Conservation (phyloP, 495 filamentous ascomycete genomes). For the Penicillium canariense region DNA sequence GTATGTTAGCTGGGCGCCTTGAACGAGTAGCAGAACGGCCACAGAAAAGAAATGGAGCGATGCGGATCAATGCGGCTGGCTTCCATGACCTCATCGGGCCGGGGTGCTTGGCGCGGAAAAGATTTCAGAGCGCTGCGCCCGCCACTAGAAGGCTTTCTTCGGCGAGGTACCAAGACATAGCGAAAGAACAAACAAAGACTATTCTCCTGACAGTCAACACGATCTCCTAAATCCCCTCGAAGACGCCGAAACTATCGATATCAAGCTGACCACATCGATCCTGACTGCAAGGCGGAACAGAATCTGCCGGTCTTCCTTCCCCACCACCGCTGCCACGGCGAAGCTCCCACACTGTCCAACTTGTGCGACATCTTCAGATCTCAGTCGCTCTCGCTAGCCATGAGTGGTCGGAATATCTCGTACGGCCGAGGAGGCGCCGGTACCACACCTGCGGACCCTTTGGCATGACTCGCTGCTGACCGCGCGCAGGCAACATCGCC, state of each 20-base stretch:
- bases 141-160: neutral
- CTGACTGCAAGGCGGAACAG: constrained; percentile 8
- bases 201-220: neutral
- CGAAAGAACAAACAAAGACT: neutral
- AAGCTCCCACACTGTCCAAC: neutral
- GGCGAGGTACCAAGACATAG: neutral
- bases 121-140: constrained; percentile 7
- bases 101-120: constrained; percentile 17
- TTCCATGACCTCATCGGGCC: constrained; percentile 19
- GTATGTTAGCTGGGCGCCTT: no score
- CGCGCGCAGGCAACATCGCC: constrained; percentile 66
- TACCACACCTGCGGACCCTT: constrained; percentile 16
- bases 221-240: neutral
- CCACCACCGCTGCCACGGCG: neutral
- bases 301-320: constrained; percentile 11
- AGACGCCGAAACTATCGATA: no score
- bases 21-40: no score
- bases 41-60: neutral
- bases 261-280: neutral
- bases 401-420: constrained; percentile 40
- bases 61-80: constrained; percentile 3
- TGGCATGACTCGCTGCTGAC: neutral
- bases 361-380: neutral
- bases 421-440: constrained; percentile 58
- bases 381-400: constrained; percentile 1